A percentile compares a stretch with the other conserved stretches of the same genome.
Evolutionary conservation across 1,139 yeast genomes (phyloP).

Genomic region (Nadsonia starkeyi-henricii): DNA sequence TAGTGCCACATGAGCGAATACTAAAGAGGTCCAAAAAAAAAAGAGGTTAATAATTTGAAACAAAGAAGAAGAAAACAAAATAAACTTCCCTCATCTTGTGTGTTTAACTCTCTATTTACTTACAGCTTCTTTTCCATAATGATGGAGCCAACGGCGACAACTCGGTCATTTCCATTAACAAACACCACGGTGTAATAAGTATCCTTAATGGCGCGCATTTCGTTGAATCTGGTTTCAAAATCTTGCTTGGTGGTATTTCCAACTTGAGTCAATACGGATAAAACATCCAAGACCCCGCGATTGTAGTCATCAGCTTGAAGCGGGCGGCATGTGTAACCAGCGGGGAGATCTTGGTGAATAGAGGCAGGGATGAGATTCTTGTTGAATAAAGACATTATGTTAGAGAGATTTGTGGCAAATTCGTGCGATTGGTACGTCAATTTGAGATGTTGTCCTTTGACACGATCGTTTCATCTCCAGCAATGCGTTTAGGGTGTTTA

Average conservation of each 20-base stretch:
- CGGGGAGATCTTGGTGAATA: conserved; percentile 28
- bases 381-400: conserved; percentile 13
- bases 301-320: conserved; percentile 33
- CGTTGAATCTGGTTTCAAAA: conserved; percentile 31
- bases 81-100: conserved; percentile 1
- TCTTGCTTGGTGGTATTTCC: conserved; percentile 34
- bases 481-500: too few species aligned
- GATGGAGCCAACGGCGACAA: conserved; percentile 29
- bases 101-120: neutral
- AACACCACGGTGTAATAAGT: conserved; percentile 43
- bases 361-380: conserved; percentile 17
- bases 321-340: conserved; percentile 40
- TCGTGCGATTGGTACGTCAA: too few species aligned
- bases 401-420: too few species aligned
- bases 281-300: conserved; percentile 36
- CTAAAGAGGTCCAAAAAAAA: neutral
- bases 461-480: too few species aligned
- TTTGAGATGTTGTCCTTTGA: too few species aligned
- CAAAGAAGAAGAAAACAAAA: too few species aligned
- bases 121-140: conserved; percentile 38
- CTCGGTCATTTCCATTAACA: conserved; percentile 21
- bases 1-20: conserved; percentile 62
- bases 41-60: too few species aligned
- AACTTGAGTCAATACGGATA: conserved; percentile 43
- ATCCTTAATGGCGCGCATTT: conserved; percentile 34